These are phyloP conservation scores for Lathyrus sativus DNA, from an alignment of 306 rosid genomes.

Conservation along the genomic window DNA sequence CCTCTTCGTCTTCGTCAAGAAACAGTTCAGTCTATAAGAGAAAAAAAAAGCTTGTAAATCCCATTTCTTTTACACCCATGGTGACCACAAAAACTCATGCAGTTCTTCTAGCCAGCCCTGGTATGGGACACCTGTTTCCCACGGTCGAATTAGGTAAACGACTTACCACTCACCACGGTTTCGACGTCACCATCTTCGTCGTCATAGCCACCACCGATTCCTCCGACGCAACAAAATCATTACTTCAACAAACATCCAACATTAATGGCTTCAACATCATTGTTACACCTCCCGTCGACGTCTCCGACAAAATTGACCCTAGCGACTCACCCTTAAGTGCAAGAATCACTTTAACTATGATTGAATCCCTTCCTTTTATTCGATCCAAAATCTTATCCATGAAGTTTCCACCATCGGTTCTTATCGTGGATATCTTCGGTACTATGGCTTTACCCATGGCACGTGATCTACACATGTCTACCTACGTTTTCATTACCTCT, in stretches of 20 bases:
- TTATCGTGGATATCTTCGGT: conserved; percentile 62
- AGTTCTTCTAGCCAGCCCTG: conserved; percentile 42
- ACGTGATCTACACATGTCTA: conserved; percentile 51
- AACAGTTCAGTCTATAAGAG: not conserved
- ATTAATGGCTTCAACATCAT: conserved; percentile 23
- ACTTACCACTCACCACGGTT: conserved; percentile 40
- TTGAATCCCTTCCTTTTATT: conserved; percentile 32
- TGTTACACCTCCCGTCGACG: conserved; percentile 13
- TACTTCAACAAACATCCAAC: conserved; percentile 27
- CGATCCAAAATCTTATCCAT: conserved; percentile 33
- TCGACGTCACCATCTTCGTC: conserved; percentile 43
- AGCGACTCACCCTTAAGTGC: not conserved
- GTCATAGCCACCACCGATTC: conserved; percentile 42
- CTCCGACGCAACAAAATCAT: conserved; percentile 26
- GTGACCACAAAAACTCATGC: conserved; percentile 35
- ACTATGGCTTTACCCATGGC: conserved; percentile 46
- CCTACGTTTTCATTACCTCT: conserved; percentile 43
- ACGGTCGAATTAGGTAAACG: conserved; percentile 45
- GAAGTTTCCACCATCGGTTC: conserved; percentile 37
- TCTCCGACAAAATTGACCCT: conserved; percentile 25
- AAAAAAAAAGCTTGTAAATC: not conserved
- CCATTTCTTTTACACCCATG: not conserved
- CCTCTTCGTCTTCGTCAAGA: not conserved
- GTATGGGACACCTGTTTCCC: conserved; percentile 51
- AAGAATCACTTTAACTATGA: not conserved